Evolutionary conservation across 1,284 basidiomycete genomes (phyloP), one percentile per base, ranked within the genome.

Genomic region (Vanrija sp.): DNA sequence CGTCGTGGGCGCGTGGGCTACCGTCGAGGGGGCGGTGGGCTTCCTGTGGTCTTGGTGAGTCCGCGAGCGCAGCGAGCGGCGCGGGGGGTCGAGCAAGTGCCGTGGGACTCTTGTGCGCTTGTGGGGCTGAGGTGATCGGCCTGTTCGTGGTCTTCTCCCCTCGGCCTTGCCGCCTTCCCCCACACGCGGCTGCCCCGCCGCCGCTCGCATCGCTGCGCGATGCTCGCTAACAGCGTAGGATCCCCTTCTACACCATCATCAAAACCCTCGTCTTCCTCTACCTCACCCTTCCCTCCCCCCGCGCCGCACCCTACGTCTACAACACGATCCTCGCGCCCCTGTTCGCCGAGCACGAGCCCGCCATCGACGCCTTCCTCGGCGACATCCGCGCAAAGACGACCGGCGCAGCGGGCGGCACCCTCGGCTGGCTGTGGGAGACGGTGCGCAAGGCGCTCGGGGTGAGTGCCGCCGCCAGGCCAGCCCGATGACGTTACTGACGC

Each of bases 261-360:
- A 86, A 88, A 65, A 85, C 84, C 8, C 27, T 83, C 12, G 82
- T 89, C 68, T 76, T 90, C 24, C 78, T 89, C 23, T 89, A 85
- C 76, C 74, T 89, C 41, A 79, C 86, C 3, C 79, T 89, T 5
- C 87, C 14, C 84, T 87, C 75, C 53, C 36, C 20, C 9, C 60
- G 89, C 86, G 87, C 86, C 51, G 85, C 87, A 7, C 82, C 82
- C 2, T 87, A 84, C 75, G 75, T 90, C 53, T 90, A 86, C 75
- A 76, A 79, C 51, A 76, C 78, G 6, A 83, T 84, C 67, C 71
- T 89, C 15, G 80, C 83, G 42, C 88, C 88, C 0, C 84, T 85
- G 73, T 82, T 86, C 66, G 63, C 71, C 48, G 78, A 79, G 57
- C 83, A 89, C 66, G 86, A 89, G 68, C 75, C 73, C 4, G 80